Conservation (phyloP, 2,329 filamentous ascomycete genomes). For the Colletotrichum horii region DNA sequence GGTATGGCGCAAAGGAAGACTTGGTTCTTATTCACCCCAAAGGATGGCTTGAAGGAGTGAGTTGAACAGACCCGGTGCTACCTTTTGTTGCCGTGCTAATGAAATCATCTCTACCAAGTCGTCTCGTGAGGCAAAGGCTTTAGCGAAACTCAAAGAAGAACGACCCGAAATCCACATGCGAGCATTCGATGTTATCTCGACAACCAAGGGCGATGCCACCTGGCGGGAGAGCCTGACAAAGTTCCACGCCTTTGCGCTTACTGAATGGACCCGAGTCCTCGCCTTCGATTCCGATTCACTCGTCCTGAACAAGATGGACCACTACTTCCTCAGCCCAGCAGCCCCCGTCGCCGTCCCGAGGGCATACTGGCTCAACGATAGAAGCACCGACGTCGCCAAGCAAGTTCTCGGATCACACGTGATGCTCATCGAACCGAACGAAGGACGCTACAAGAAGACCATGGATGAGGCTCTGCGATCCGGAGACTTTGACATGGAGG, state of each 20-base stretch:
- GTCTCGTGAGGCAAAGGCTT: background rate
- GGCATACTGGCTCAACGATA: conserved; percentile 66
- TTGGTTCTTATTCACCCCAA: conserved; percentile 51
- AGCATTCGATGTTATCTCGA: background rate
- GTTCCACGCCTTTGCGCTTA: conserved; percentile 71
- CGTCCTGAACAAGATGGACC: conserved; percentile 69
- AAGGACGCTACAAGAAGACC: conserved; percentile 30
- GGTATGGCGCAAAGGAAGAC: conserved; percentile 46
- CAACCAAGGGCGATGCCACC: conserved; percentile 37
- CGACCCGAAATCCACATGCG: background rate
- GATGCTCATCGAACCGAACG: conserved; percentile 59
- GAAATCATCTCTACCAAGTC: rapidly evolving
- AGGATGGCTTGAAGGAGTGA: background rate
- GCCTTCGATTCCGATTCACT: conserved; percentile 68
- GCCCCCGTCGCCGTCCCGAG: conserved; percentile 70
- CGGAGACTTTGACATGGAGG: conserved; percentile 68
- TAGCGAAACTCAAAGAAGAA: background rate
- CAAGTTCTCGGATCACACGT: conserved; percentile 55
- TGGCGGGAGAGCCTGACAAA: conserved; percentile 74
- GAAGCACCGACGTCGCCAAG: conserved; percentile 37
- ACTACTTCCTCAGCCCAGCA: conserved; percentile 70
- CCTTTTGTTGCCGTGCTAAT: background rate
- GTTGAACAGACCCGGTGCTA: rapidly evolving
- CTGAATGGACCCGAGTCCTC: conserved; percentile 54
- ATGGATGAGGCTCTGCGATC: conserved; percentile 43